Base-by-base conservation (phyloP, 768 basidiomycete genomes). In the Russula sp. region DNA sequence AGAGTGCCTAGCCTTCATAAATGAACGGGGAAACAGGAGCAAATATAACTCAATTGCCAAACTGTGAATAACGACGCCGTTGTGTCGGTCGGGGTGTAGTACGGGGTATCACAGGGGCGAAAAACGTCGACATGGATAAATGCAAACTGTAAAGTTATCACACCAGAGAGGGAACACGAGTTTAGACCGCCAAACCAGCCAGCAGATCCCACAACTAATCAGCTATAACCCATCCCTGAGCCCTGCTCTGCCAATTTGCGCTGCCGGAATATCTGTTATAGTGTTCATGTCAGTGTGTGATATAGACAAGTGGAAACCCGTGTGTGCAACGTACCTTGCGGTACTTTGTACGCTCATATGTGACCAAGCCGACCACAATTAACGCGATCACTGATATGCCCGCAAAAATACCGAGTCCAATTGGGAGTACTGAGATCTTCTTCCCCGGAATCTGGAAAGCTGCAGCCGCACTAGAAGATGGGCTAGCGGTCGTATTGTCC, bases 311-410 rank as follows among this genome's bases (percentile, higher is more conserved):
- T 48, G 28, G 28, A 28, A 57, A 3, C 28, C 9, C 38, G 16
- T 40, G 52, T 22, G 34, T 38, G 58, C 28, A 57, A 77, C 82
- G 61, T 64, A 90, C 91, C 81, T 85, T 89, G 78, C 91, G 87
- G 72, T 92, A 92, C 75, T 88, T 89, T 28, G 90, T 85, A 53
- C 94, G 84, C 79, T 95, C 92, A 71, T 87, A 92, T 7, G 91
- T 92, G 67, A 94, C 92, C 73, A 92, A 77, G 57, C 83, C 87
- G 63, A 95, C 89, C 26, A 90, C 85, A 65, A 89, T 84, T 69
- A 96, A 73, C 20, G 88, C 89, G 69, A 94, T 87, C 9, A 88
- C 88, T 34, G 90, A 90, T 64, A 96, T 87, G 67, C 91, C 92
- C 52, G 87, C 90, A 71, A 90, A 93, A 11, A 94, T 82, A 57